Percentiles rank a stretch among this genome's conserved stretches.
Conservation (phyloP, 2,329 filamentous ascomycete species). For the Exserohilum rostratum region DNA sequence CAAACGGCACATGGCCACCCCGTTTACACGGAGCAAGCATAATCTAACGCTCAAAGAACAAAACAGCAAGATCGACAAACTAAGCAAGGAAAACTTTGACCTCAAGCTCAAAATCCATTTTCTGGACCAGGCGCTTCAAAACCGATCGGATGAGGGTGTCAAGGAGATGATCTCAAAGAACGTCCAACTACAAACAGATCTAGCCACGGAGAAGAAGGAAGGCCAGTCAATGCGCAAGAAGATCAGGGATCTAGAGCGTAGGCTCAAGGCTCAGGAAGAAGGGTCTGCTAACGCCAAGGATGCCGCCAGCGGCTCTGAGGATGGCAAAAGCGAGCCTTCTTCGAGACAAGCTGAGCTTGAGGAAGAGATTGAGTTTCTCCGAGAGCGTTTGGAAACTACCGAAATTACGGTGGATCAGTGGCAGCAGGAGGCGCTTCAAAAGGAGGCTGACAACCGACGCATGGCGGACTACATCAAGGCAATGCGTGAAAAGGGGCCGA, state of each 20-base stretch:
- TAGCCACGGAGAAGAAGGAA: constrained; percentile 88
- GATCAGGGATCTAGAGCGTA: constrained; percentile 85
- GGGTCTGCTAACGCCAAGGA: constrained; percentile 55
- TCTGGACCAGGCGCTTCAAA: constrained; percentile 88
- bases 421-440: constrained; percentile 74
- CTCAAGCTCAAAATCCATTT: constrained; percentile 57
- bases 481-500: constrained; percentile 56
- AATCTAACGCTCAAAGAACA: constrained; percentile 91
- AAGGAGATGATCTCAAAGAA: constrained; percentile 99
- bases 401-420: constrained; percentile 83
- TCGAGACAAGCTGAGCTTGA: constrained; percentile 72
- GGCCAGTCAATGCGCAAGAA: constrained; percentile 81
- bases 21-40: constrained; percentile 48
- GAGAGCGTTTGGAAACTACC: constrained; percentile 85
- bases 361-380: constrained; percentile 82
- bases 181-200: constrained; percentile 89
- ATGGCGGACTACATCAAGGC: constrained; percentile 80
- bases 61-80: constrained; percentile 92
- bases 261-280: constrained; percentile 65
- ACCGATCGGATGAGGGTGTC: constrained; percentile 91
- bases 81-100: constrained; percentile 96
- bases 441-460: constrained; percentile 84
- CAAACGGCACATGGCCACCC: constrained; percentile 55
- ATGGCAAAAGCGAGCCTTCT: constrained; percentile 59
- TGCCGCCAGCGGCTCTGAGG: constrained; percentile 54